Percentiles rank a stretch among this genome's conserved stretches.
These are phyloP conservation scores for Schrenkiella parvula DNA, from an alignment of 345 rosid species.

Conservation along the genomic window DNA sequence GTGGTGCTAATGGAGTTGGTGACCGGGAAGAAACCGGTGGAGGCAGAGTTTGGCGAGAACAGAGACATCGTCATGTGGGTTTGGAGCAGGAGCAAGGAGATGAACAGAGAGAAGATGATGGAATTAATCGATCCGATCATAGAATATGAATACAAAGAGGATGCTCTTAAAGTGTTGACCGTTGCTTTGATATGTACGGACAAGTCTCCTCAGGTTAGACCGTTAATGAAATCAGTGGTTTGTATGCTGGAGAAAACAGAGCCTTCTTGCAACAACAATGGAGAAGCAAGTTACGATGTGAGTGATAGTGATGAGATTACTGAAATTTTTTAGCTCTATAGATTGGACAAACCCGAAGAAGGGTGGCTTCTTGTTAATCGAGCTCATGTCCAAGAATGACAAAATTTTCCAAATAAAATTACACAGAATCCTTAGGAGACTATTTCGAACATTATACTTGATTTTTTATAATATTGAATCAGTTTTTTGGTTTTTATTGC, in stretches of 20 bases:
- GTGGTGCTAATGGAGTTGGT: slow-evolving; percentile 82
- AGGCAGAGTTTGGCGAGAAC: slow-evolving; percentile 60
- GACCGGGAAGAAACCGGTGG: slow-evolving; percentile 69
- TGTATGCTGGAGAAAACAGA: slow-evolving; percentile 72
- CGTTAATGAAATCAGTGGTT: slow-evolving; percentile 74
- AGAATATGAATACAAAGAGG: slow-evolving; percentile 41
- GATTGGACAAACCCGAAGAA: background rate
- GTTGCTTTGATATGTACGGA: slow-evolving; percentile 65
- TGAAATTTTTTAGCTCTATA: slow-evolving; percentile 7
- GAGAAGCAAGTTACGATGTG: slow-evolving; percentile 6
- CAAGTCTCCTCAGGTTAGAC: slow-evolving; percentile 56
- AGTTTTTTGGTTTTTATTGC: too few species aligned
- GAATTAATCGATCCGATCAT: slow-evolving; percentile 48
- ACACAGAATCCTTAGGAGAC: background rate
- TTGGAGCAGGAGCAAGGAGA: slow-evolving; percentile 31
- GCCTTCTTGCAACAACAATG: slow-evolving; percentile 23
- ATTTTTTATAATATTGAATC: background rate
- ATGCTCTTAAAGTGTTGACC: slow-evolving; percentile 51
- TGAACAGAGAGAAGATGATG: slow-evolving; percentile 36
- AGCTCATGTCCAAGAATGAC: background rate
- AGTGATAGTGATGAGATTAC: background rate
- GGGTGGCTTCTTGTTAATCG: background rate
- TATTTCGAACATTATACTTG: background rate
- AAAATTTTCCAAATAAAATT: background rate
- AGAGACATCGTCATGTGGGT: slow-evolving; percentile 72